phyloP scores from a whole-genome alignment of 768 basidiomycete genomes.

The Inosperma sp. region DNA sequence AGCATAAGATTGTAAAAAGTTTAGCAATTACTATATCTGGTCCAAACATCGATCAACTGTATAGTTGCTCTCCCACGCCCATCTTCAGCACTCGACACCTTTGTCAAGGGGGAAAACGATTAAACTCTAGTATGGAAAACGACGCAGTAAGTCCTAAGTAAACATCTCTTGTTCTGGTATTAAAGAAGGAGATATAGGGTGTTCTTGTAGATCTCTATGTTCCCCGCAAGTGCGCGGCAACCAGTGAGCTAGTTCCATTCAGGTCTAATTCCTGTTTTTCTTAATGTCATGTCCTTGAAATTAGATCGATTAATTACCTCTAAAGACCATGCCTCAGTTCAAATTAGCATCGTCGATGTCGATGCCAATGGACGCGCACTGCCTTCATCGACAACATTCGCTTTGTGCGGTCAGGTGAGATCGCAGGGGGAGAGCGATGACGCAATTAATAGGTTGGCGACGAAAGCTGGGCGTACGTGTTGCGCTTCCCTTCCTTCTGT shows the following conservation, averaged over 20 bases:
- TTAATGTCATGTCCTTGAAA: neutral
- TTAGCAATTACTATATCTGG: too few relatives aligned
- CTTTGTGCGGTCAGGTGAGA: constrained; percentile 90
- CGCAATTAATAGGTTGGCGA: constrained; percentile 92
- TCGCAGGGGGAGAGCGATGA: constrained; percentile 96
- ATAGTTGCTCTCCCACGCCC: constrained; percentile 41
- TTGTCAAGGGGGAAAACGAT: constrained; percentile 21
- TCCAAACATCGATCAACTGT: too few relatives aligned
- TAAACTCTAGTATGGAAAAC: constrained; percentile 75
- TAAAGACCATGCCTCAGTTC: constrained; percentile 98
- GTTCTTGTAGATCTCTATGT: constrained; percentile 99
- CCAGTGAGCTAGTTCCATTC: constrained; percentile 72
- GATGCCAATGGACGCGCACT: constrained; percentile 82
- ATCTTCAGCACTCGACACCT: constrained; percentile 19
- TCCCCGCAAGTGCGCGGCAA: constrained; percentile 98
- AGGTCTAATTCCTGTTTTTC: too few relatives aligned
- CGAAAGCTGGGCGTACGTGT: constrained; percentile 87
- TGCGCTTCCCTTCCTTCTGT: neutral
- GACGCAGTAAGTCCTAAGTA: constrained; percentile 58
- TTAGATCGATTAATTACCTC: constrained; percentile 96
- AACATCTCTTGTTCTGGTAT: constrained; percentile 5
- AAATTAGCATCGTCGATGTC: constrained; percentile 92
- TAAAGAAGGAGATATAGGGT: constrained; percentile 50
- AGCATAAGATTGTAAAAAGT: too few relatives aligned
- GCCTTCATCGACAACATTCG: constrained; percentile 82